These are phyloP conservation scores for Coemansia sp. DNA, from an alignment of 192 early-diverging fungal genomes.

Conservation along the genomic window DNA sequence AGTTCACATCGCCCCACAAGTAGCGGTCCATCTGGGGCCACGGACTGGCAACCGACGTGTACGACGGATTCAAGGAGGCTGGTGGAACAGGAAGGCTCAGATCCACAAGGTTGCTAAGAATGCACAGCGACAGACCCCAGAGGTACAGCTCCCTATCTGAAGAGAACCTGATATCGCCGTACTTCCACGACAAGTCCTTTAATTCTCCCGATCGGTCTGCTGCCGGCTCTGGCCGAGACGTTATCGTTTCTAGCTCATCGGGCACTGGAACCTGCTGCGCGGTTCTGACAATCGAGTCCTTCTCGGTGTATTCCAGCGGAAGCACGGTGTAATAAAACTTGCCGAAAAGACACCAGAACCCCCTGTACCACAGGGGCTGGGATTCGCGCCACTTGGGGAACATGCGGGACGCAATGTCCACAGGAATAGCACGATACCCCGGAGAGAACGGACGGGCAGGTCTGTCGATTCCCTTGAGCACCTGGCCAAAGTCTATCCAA, in stretches of 20 bases:
- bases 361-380: slow-evolving; percentile 28
- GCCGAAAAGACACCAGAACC: slow-evolving; percentile 13
- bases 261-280: background rate
- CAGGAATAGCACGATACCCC: slow-evolving; percentile 8
- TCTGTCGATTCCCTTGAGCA: slow-evolving; percentile 12
- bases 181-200: slow-evolving; percentile 1
- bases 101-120: slow-evolving; percentile 35
- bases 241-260: background rate
- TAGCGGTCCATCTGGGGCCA: slow-evolving; percentile 42
- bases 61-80: background rate
- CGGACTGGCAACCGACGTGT: slow-evolving; percentile 27
- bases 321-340: slow-evolving; percentile 28
- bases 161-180: slow-evolving; percentile 14
- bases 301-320: slow-evolving; percentile 14
- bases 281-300: slow-evolving; percentile 2
- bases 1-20: slow-evolving; percentile 44
- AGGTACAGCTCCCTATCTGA: slow-evolving; percentile 35
- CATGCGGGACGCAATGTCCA: slow-evolving; percentile 19
- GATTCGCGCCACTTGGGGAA: background rate
- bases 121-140: slow-evolving; percentile 47
- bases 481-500: slow-evolving; percentile 37
- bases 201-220: background rate
- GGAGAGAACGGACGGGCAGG: slow-evolving; percentile 17
- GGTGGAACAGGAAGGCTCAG: slow-evolving; percentile 27
- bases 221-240: background rate